These are phyloP conservation scores for Apiospora pterosperma DNA, from an alignment of 2,329 filamentous ascomycete genomes.

Conservation along the genomic window DNA sequence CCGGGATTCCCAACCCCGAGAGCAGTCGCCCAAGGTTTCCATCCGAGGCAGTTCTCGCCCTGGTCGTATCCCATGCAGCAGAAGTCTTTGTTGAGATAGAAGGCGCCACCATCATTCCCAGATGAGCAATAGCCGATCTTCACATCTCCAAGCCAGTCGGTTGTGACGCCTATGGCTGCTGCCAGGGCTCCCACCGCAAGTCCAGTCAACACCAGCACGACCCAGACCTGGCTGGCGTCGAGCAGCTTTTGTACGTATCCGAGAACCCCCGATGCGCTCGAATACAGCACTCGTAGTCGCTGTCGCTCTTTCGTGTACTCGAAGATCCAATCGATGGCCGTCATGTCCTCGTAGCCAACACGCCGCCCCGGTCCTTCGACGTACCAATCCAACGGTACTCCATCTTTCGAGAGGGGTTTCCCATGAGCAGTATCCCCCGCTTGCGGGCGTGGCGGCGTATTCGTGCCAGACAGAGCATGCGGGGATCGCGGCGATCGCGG, in stretches of 20 bases:
- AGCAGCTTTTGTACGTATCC: conserved; percentile 70
- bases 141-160: conserved; percentile 89
- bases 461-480: conserved; percentile 15
- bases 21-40: conserved; percentile 80
- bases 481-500: conserved; percentile 10
- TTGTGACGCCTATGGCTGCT: conserved; percentile 83
- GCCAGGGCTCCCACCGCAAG: conserved; percentile 80
- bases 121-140: conserved; percentile 87
- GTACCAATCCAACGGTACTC: conserved; percentile 71
- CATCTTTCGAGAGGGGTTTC: conserved; percentile 39
- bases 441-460: conserved; percentile 22
- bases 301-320: conserved; percentile 97
- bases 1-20: conserved; percentile 62
- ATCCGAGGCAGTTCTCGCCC: conserved; percentile 76
- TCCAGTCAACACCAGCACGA: conserved; percentile 82
- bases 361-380: conserved; percentile 83
- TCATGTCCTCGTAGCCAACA: conserved; percentile 93
- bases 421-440: conserved; percentile 12
- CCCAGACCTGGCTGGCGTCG: conserved; percentile 89
- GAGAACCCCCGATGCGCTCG: conserved; percentile 65
- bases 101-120: conserved; percentile 70
- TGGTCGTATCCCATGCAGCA: conserved; percentile 93
- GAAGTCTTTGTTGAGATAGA: conserved; percentile 88
- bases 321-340: conserved; percentile 99
- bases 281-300: conserved; percentile 72